Conservation (phyloP, 345 rosid species). For the Euphorbia tirucalli region DNA sequence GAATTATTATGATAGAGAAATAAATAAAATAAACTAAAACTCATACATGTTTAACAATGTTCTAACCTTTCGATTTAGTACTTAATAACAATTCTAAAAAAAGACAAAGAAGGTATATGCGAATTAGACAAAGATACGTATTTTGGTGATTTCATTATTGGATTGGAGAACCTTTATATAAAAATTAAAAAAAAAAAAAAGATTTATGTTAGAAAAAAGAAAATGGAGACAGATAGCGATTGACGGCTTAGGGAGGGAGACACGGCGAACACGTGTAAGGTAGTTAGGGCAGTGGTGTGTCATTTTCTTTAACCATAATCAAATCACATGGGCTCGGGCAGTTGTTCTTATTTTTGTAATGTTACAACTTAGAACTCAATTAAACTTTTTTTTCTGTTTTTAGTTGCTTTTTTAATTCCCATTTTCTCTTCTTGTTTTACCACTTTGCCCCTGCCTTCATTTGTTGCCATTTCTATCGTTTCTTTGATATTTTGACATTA, state of each 20-base stretch:
- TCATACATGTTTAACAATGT: neutral
- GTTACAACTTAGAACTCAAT: neutral
- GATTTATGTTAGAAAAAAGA: neutral
- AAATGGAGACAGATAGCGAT: conserved; percentile 7
- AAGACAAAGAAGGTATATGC: neutral
- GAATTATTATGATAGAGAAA: too few relatives aligned
- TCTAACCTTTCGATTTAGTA: neutral
- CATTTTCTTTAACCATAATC: neutral
- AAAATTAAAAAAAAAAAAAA: too few relatives aligned
- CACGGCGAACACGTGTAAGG: conserved; percentile 10
- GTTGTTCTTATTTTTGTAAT: neutral
- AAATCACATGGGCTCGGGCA: conserved; percentile 20
- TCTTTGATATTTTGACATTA: too few relatives aligned
- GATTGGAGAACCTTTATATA: neutral
- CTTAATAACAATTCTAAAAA: neutral
- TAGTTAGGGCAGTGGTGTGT: conserved; percentile 13
- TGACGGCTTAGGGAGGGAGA: neutral
- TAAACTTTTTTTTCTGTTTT: neutral
- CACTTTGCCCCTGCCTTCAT: neutral
- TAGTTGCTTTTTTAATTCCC: neutral
- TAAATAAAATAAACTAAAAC: neutral
- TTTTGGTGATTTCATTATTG: too few relatives aligned
- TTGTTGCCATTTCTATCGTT: too few relatives aligned
- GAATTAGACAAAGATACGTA: neutral
- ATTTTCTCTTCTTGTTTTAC: too few relatives aligned